phyloP scores from a whole-genome alignment of 257 asterid species.

The Verbascum thapsus region DNA sequence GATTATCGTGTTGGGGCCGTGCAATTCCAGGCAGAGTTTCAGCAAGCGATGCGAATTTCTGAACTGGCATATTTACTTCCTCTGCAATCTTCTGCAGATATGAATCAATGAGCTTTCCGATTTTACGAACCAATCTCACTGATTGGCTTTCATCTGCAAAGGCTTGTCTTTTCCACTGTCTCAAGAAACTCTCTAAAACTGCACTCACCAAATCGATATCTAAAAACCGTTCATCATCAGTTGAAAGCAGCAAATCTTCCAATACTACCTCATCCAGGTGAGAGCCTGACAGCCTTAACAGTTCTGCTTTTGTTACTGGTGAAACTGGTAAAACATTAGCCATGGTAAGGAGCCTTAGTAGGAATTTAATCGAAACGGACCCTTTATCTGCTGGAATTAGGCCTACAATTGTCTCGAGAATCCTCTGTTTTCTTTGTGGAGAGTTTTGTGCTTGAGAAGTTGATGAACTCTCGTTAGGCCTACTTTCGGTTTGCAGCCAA shows the following conservation, averaged over 20 bases:
- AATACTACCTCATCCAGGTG: conserved; percentile 62
- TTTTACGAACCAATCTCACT: conserved; percentile 32
- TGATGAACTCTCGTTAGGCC: conserved; percentile 36
- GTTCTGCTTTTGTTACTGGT: conserved; percentile 57
- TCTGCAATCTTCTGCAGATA: conserved; percentile 63
- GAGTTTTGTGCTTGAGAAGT: conserved; percentile 34
- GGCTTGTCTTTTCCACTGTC: conserved; percentile 51
- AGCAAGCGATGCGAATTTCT: conserved; percentile 58
- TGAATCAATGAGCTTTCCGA: conserved; percentile 60
- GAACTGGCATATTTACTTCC: conserved; percentile 43
- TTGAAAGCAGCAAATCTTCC: conserved; percentile 54
- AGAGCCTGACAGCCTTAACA: conserved; percentile 55
- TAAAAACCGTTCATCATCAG: no score
- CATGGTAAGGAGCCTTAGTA: conserved; percentile 53
- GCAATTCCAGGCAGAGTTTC: conserved; percentile 66
- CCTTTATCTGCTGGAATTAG: conserved; percentile 65
- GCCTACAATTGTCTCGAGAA: conserved; percentile 63
- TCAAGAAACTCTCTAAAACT: conserved; percentile 58
- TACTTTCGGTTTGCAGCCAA: conserved; percentile 50
- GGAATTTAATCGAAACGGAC: conserved; percentile 65
- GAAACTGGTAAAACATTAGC: conserved; percentile 50
- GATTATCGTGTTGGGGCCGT: conserved; percentile 62
- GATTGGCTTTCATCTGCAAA: conserved; percentile 37
- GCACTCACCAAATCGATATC: conserved; percentile 55
- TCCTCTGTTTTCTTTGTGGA: conserved; percentile 33